Conservation (phyloP, 2,329 filamentous ascomycete species). For the Diaporthe batatas region DNA sequence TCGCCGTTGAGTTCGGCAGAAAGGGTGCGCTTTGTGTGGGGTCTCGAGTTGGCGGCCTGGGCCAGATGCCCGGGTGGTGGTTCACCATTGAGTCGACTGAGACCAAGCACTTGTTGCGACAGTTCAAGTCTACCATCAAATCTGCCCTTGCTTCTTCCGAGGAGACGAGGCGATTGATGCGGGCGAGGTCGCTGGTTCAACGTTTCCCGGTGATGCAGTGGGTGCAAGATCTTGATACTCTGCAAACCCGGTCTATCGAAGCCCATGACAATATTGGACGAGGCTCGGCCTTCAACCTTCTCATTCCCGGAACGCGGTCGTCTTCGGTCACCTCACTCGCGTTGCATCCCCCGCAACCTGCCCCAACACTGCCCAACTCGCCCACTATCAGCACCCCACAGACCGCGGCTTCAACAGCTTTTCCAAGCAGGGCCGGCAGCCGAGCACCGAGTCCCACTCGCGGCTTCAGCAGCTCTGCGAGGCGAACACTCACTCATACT, state of each 20-base stretch:
- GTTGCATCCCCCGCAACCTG: constrained; percentile 21
- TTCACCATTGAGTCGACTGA: constrained; percentile 67
- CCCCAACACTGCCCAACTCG: constrained; percentile 32
- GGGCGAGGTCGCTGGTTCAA: constrained; percentile 72
- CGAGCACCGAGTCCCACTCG: constrained; percentile 37
- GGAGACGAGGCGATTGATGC: constrained; percentile 70
- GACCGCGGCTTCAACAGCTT: constrained; percentile 28
- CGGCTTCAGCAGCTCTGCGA: constrained; percentile 20
- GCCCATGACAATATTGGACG: constrained; percentile 29
- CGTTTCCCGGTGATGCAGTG: constrained; percentile 76
- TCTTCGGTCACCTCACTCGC: constrained; percentile 29
- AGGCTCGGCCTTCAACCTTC: constrained; percentile 28
- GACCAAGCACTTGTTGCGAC: constrained; percentile 71
- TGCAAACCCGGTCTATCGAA: constrained; percentile 69
- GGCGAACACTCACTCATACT: background rate
- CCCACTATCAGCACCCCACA: constrained; percentile 28
- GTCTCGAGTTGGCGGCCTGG: constrained; percentile 74
- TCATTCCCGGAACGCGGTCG: constrained; percentile 17
- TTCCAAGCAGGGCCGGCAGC: constrained; percentile 32
- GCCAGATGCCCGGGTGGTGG: constrained; percentile 81
- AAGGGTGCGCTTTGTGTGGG: constrained; percentile 76
- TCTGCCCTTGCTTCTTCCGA: constrained; percentile 68
- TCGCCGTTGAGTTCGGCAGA: constrained; percentile 76
- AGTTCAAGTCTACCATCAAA: constrained; percentile 74
- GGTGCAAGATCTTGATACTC: constrained; percentile 72